Percentiles rank a stretch among this genome's conserved stretches.
Conservation (phyloP, 768 basidiomycete genomes). For the Leccinum disarticulatum region DNA sequence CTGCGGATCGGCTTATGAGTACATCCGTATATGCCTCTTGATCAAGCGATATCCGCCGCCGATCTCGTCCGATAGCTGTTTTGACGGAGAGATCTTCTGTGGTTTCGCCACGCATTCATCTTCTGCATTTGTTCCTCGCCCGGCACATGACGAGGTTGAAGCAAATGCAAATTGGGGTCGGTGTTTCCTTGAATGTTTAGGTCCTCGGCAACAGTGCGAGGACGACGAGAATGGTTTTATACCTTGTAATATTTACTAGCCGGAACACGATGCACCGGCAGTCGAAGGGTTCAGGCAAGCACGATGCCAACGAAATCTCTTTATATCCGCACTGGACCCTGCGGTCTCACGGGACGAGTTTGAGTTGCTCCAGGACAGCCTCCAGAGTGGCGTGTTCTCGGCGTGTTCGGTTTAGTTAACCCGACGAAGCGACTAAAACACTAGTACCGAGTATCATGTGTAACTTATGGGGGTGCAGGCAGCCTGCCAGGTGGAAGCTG, state of each 20-base stretch:
- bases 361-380: not conserved
- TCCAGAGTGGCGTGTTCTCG: not conserved
- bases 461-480: not conserved
- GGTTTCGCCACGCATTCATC: not conserved
- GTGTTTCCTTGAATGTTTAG: not conserved
- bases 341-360: slow-evolving; percentile 7
- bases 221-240: not conserved
- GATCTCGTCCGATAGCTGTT: not conserved
- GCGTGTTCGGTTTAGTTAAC: slow-evolving; percentile 1
- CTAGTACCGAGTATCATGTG: slow-evolving; percentile 1
- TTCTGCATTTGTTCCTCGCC: not conserved
- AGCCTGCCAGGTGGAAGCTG: not conserved
- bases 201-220: not conserved
- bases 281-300: slow-evolving; percentile 1
- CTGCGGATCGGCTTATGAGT: slow-evolving; percentile 3
- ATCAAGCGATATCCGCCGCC: slow-evolving; percentile 19
- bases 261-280: not conserved
- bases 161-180: not conserved
- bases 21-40: not conserved
- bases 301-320: slow-evolving; percentile 1
- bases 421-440: slow-evolving; percentile 3
- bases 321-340: slow-evolving; percentile 6
- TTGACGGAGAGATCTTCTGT: not conserved
- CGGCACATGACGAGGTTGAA: not conserved
- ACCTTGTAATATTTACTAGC: slow-evolving; percentile 3